Base-by-base conservation (phyloP, 257 asterid species). In the Salvia miltiorrhiza region DNA sequence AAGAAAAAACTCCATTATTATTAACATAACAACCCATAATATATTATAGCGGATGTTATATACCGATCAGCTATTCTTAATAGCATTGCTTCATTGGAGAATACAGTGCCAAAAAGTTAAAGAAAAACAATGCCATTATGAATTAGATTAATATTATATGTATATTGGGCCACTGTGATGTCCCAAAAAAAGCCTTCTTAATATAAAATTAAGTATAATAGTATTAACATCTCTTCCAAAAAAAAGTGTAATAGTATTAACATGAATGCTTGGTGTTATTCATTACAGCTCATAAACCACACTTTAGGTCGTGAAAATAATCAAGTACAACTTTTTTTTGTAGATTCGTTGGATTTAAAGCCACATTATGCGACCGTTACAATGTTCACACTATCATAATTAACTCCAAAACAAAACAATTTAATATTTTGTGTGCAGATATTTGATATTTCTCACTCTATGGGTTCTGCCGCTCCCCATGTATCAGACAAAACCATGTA, bases 401-500 rank as follows among this genome's bases (percentile, higher is more conserved):
- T 60, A 60, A 60, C 39, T 39, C 21, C 58, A 37, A 39, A 23
- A 10, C 26, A 37, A 37, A 1, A 9, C 44, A 40, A 0, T 21
- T 41, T 28, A 59, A 39, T 49, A 57, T 67, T 48, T 33, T 2
- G 32, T 17, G 10, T 6, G 14, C 16, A 65, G 74, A 68, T 61
- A 62, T 69, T 75, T n/a, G n/a, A n/a, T n/a, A n/a, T 39, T 35
- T 39, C 26, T 40, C 41, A 65, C 37, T 14, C 73, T 54, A 23
- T 73, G 72, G 77, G 72, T 72, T 62, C 53, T 12, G 53, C 63
- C 70, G 55, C 65, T 62, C 65, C 39, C 69, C 28, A 24, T 12
- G 5, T 3, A n/a, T 48, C 21, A 9, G 9, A 45, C 63, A 58
- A 74, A 59, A 30, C 60, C 43, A 65, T 4, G 11, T 53, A 55